These are phyloP conservation scores for Umbelopsis isabellina DNA, from an alignment of 192 early-diverging fungal species.

Conservation along the genomic window DNA sequence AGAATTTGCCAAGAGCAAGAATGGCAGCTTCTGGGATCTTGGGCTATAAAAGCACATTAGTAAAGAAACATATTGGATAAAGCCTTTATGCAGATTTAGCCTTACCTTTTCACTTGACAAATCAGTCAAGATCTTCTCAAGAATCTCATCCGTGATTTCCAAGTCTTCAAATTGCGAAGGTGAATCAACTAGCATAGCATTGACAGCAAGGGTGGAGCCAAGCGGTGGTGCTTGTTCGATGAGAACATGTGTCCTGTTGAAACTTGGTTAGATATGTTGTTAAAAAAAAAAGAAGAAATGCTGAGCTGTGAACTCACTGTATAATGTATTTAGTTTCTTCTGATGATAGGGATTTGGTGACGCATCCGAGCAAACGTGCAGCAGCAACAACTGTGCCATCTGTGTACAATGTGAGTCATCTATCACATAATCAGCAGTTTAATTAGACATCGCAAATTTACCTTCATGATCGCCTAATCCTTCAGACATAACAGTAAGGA, in stretches of 20 bases:
- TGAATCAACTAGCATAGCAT: conserved; percentile 50
- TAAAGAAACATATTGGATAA: background rate
- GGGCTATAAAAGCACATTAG: conserved; percentile 30
- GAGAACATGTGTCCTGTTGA: conserved; percentile 39
- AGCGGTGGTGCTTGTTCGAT: conserved; percentile 28
- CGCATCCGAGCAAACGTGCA: conserved; percentile 10
- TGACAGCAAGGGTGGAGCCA: conserved; percentile 51
- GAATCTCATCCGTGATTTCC: conserved; percentile 36
- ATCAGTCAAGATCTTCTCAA: conserved; percentile 28
- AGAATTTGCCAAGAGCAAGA: conserved; percentile 56
- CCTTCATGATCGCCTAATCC: conserved; percentile 52
- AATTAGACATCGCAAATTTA: conserved; percentile 6
- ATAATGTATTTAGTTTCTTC: conserved; percentile 17
- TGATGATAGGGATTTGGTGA: background rate
- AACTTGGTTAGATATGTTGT: too few relatives aligned
- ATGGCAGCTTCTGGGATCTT: conserved; percentile 54
- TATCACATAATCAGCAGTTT: background rate
- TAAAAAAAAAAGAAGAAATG: too few relatives aligned
- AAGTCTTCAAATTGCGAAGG: conserved; percentile 50
- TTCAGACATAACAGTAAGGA: conserved; percentile 63
- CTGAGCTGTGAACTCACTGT: conserved; percentile 7
- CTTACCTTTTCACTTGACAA: conserved; percentile 26
- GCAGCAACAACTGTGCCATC: conserved; percentile 11
- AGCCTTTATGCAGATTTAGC: background rate
- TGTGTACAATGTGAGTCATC: background rate